These are phyloP conservation scores for Rhododendron kiyosumense DNA, from an alignment of 148 eudicot species.

Conservation along the genomic window DNA sequence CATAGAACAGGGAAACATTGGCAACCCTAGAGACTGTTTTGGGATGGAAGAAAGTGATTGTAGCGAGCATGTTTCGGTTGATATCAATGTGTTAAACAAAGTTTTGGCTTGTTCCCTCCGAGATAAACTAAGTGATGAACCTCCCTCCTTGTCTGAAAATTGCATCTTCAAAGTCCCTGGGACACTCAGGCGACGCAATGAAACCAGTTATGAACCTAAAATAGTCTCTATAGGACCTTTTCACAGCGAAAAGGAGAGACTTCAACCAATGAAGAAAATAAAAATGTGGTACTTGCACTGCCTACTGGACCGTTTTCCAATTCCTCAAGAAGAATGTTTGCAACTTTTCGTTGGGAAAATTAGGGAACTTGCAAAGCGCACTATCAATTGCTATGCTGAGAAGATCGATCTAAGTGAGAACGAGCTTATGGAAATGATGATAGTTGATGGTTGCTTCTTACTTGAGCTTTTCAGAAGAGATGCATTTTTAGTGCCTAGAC, in stretches of 20 bases:
- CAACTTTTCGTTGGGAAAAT: background rate
- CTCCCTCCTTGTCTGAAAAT: background rate
- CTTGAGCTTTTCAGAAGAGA: constrained; percentile 2
- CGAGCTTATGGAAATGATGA: background rate
- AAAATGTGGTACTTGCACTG: background rate
- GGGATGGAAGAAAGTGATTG: background rate
- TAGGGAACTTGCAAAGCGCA: background rate
- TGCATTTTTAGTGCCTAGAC: background rate
- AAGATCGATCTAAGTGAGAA: background rate
- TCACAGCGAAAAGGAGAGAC: background rate
- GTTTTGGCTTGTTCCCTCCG: background rate
- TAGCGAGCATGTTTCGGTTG: background rate
- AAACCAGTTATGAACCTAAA: background rate
- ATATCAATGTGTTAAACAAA: background rate
- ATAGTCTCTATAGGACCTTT: background rate
- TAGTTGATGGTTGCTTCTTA: background rate
- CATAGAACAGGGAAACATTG: background rate
- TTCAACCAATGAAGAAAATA: background rate
- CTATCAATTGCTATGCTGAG: background rate
- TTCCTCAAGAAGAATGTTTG: background rate
- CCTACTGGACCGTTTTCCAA: background rate
- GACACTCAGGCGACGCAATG: background rate
- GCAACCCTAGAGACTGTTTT: background rate
- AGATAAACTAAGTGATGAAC: background rate
- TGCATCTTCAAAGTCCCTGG: background rate